Conservation (phyloP, 768 basidiomycete genomes). For the Mycena chlorophos region DNA sequence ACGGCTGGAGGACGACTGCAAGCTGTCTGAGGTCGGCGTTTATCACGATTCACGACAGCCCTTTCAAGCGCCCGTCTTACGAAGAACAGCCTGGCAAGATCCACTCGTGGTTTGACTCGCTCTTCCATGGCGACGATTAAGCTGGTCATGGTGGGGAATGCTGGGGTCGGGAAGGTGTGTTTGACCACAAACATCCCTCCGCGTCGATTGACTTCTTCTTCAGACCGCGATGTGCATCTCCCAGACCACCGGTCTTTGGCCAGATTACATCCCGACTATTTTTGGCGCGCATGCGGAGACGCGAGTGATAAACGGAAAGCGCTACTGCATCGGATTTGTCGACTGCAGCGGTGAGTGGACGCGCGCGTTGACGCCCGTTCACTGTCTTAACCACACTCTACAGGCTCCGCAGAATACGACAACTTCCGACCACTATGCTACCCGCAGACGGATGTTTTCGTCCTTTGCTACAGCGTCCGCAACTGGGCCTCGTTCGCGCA, state of each 20-base stretch:
- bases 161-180: neutral
- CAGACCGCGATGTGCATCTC: neutral
- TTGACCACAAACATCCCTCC: neutral
- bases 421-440: neutral
- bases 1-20: no score
- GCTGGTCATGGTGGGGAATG: neutral
- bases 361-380: neutral
- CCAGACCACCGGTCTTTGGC: neutral
- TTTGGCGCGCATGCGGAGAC: neutral
- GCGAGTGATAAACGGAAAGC: neutral
- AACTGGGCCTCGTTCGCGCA: neutral
- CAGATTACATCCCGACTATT: neutral
- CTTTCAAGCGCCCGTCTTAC: no score
- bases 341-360: neutral
- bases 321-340: neutral
- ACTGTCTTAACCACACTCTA: neutral
- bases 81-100: no score
- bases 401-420: neutral
- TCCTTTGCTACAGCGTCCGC: neutral
- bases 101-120: no score
- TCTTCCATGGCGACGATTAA: neutral
- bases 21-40: no score
- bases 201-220: neutral
- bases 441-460: neutral
- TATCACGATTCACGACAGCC: no score